These are phyloP conservation scores for Candida coleopterorum DNA, from an alignment of 805 yeast species.

Conservation along the genomic window DNA sequence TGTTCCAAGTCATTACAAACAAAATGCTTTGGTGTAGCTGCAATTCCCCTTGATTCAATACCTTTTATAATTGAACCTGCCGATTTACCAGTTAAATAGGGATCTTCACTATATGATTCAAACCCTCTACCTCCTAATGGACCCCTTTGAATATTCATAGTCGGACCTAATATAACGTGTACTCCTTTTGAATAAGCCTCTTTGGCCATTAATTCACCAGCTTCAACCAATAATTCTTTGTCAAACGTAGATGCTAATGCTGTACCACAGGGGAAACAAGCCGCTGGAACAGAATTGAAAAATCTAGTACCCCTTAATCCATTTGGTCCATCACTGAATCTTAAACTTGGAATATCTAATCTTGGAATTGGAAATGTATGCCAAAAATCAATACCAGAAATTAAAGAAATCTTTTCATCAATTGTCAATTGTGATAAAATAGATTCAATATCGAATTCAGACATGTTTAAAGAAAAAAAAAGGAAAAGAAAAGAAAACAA, in stretches of 20 bases:
- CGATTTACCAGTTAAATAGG: slow-evolving; percentile 25
- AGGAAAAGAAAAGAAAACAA: too few relatives aligned
- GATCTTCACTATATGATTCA: slow-evolving; percentile 31
- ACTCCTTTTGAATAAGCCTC: slow-evolving; percentile 30
- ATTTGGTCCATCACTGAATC: slow-evolving; percentile 37
- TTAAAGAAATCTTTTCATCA: slow-evolving; percentile 21
- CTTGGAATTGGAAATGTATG: slow-evolving; percentile 40
- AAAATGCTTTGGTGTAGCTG: slow-evolving; percentile 30
- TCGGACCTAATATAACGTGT: slow-evolving; percentile 28
- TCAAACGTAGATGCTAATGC: slow-evolving; percentile 29
- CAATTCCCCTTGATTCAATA: slow-evolving; percentile 23
- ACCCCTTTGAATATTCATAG: slow-evolving; percentile 30
- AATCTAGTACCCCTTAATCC: slow-evolving; percentile 29
- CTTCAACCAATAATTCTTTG: slow-evolving; percentile 20
- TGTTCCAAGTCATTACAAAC: slow-evolving; percentile 31
- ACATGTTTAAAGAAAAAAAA: too few relatives aligned
- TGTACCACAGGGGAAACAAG: slow-evolving; percentile 34
- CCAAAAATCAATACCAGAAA: slow-evolving; percentile 44
- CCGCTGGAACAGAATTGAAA: slow-evolving; percentile 24
- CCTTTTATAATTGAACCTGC: slow-evolving; percentile 24
- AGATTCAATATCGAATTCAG: slow-evolving; percentile 22
- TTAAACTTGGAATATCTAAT: slow-evolving; percentile 41
- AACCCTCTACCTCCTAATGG: slow-evolving; percentile 33
- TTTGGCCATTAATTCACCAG: slow-evolving; percentile 28
- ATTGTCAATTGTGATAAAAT: slow-evolving; percentile 20